These are phyloP conservation scores for Bruguiera gymnorhiza DNA, from an alignment of 345 rosid species.

Conservation along the genomic window DNA sequence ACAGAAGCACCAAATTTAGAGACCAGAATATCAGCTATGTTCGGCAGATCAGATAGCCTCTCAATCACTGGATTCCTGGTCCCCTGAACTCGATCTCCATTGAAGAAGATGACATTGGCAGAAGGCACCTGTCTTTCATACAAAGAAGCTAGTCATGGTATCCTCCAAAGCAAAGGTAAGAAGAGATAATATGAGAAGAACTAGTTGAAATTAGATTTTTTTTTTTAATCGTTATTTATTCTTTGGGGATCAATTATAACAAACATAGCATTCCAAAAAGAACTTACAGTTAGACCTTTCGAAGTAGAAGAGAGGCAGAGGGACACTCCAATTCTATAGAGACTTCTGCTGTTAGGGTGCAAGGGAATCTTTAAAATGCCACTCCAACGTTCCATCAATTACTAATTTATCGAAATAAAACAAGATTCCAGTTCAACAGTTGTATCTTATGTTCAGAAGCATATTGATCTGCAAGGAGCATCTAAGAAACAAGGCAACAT, in stretches of 20 bases:
- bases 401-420: slow-evolving; percentile 7
- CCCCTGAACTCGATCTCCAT: slow-evolving; percentile 67
- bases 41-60: slow-evolving; percentile 60
- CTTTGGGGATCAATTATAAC: neutral
- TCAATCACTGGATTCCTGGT: slow-evolving; percentile 65
- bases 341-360: slow-evolving; percentile 14
- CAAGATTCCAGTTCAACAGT: neutral
- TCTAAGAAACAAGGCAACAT: neutral
- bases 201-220: no score
- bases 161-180: no score
- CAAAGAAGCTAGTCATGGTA: neutral
- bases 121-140: slow-evolving; percentile 48
- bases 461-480: no score
- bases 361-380: slow-evolving; percentile 59
- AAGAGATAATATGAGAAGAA: neutral
- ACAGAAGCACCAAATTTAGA: slow-evolving; percentile 63
- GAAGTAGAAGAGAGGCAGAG: slow-evolving; percentile 54
- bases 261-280: neutral
- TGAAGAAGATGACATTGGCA: slow-evolving; percentile 69
- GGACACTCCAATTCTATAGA: slow-evolving; percentile 65
- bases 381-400: slow-evolving; percentile 61
- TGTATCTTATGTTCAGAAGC: no score
- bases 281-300: slow-evolving; percentile 37
- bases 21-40: slow-evolving; percentile 59
- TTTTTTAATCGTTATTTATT: no score